These are phyloP conservation scores for Pleochaeta shiraiana DNA, from an alignment of 2,329 filamentous ascomycete species.

Conservation along the genomic window DNA sequence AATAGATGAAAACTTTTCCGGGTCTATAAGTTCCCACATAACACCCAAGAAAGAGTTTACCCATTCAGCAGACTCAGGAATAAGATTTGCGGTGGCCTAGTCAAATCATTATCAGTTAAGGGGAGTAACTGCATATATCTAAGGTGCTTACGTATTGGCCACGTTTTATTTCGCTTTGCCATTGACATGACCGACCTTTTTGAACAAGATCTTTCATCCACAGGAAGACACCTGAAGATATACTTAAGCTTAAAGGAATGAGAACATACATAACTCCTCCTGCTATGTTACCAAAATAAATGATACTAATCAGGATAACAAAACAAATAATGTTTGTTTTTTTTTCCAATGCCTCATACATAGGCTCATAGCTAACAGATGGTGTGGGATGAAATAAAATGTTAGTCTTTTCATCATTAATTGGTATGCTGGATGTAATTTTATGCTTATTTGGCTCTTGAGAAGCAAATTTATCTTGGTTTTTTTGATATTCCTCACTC, in stretches of 20 bases:
- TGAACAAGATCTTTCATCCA: slow-evolving; percentile 79
- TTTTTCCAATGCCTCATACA: slow-evolving; percentile 55
- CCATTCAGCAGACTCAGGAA: slow-evolving; percentile 90
- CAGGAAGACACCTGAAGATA: slow-evolving; percentile 60
- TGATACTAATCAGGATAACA: slow-evolving; percentile 48
- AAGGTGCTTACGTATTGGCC: slow-evolving; percentile 41
- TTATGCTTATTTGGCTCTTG: slow-evolving; percentile 68
- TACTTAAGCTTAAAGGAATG: slow-evolving; percentile 46
- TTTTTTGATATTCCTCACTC: slow-evolving; percentile 53
- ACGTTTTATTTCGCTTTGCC: slow-evolving; percentile 67
- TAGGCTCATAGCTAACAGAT: slow-evolving; percentile 72
- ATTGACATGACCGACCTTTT: slow-evolving; percentile 65
- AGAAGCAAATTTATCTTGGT: slow-evolving; percentile 81
- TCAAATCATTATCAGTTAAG: not conserved
- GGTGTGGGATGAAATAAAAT: slow-evolving; percentile 91
- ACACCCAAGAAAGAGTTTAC: slow-evolving; percentile 75
- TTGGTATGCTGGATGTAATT: slow-evolving; percentile 80
- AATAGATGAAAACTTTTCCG: slow-evolving; percentile 76
- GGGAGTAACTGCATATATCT: not conserved
- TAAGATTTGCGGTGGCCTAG: slow-evolving; percentile 60
- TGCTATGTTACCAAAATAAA: slow-evolving; percentile 59
- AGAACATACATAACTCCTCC: slow-evolving; percentile 59
- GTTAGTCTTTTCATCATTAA: slow-evolving; percentile 91
- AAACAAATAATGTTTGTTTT: slow-evolving; percentile 48
- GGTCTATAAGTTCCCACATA: slow-evolving; percentile 81